A percentile compares a stretch with the other conserved stretches of the same genome.
phyloP scores from a whole-genome alignment of 2,329 filamentous ascomycete genomes.

The Clarireedia hainanense region DNA sequence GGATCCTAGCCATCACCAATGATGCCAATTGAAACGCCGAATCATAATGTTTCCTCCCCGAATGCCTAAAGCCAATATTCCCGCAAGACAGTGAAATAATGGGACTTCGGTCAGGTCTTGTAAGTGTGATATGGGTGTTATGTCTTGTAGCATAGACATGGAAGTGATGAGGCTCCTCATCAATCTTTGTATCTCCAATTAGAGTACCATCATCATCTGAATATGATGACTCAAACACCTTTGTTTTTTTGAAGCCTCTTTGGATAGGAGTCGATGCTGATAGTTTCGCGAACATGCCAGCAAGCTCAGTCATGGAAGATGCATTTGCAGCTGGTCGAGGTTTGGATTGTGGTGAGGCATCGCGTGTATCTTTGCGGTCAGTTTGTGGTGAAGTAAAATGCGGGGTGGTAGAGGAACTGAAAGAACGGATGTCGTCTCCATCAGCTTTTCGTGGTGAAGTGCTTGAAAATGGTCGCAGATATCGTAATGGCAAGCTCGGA shows the following conservation, averaged over 20 bases:
- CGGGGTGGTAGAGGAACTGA: neutral
- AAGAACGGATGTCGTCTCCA: neutral
- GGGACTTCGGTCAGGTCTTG: conserved; percentile 69
- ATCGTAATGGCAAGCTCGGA: conserved; percentile 12
- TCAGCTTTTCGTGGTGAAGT: conserved; percentile 20
- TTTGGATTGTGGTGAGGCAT: neutral
- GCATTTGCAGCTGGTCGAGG: neutral
- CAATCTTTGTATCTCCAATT: conserved; percentile 25
- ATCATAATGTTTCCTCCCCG: conserved; percentile 75
- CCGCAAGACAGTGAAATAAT: conserved; percentile 76
- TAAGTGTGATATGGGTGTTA: conserved; percentile 91
- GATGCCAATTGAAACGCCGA: conserved; percentile 83
- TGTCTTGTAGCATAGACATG: conserved; percentile 84
- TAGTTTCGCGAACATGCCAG: neutral
- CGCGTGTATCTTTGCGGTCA: too few species aligned
- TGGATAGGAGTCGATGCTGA: neutral
- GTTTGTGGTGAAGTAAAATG: neutral
- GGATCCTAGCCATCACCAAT: conserved; percentile 75
- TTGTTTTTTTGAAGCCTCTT: neutral
- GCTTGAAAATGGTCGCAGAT: conserved; percentile 30
- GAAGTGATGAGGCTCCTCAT: conserved; percentile 67
- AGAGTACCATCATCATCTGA: conserved; percentile 15
- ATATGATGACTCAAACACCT: too few species aligned
- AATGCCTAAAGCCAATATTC: conserved; percentile 86
- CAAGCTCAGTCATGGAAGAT: neutral